Percentiles rank a stretch among this genome's conserved stretches.
These are phyloP conservation scores for Porcisia hertigi DNA, from an alignment of 208 protist genomes.

Conservation along the genomic window DNA sequence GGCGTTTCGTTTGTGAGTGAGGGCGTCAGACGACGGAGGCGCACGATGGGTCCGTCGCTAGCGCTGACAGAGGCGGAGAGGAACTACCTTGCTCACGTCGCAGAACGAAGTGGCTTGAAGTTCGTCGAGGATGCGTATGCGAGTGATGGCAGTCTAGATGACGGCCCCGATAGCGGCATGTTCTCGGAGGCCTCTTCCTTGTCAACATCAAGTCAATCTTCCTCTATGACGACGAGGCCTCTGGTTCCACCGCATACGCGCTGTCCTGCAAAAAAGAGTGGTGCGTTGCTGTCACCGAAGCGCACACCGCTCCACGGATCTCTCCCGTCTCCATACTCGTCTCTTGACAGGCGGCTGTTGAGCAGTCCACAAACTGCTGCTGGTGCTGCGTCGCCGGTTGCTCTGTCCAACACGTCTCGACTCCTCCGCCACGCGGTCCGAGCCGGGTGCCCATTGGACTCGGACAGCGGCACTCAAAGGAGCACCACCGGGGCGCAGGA, in stretches of 20 bases:
- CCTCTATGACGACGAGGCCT: background rate
- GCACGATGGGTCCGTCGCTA: constrained; percentile 10
- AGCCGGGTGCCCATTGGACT: too few relatives aligned
- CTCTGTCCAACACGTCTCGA: background rate
- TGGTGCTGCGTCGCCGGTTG: background rate
- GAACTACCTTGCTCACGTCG: constrained; percentile 17
- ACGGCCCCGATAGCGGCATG: background rate
- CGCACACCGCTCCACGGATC: constrained; percentile 15
- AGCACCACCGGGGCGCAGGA: background rate
- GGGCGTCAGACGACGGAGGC: background rate
- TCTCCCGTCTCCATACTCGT: background rate
- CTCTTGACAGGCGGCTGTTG: background rate
- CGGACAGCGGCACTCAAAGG: background rate
- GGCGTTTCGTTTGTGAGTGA: background rate
- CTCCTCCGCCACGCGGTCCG: background rate
- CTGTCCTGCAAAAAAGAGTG: background rate
- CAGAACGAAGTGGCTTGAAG: constrained; percentile 32
- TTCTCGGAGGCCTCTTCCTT: background rate
- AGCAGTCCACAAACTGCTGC: background rate
- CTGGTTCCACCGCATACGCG: background rate
- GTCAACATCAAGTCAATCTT: background rate
- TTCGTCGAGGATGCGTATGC: constrained; percentile 45
- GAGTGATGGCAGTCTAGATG: constrained; percentile 13
- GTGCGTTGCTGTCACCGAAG: background rate
- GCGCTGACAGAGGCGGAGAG: constrained; percentile 28